Conservation (phyloP, 202 grass and related monocot genomes). For the Dendrocalamus latiflorus region DNA sequence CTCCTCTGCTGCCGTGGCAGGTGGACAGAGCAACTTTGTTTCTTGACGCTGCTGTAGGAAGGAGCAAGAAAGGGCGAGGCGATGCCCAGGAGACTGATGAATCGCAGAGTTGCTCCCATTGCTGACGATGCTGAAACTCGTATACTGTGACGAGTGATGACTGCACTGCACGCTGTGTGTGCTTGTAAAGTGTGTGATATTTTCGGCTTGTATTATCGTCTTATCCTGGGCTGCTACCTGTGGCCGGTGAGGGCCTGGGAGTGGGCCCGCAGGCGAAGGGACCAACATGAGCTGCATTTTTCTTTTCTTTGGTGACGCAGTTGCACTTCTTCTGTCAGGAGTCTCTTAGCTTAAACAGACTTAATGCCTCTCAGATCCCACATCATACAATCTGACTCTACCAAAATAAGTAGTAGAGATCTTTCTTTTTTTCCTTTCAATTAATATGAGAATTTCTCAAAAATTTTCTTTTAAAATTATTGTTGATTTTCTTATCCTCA, state of each 20-base stretch:
- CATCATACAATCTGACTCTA: too few species aligned
- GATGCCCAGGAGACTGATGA: slow-evolving; percentile 17
- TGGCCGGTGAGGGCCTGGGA: not conserved
- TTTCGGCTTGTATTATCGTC: slow-evolving; percentile 9
- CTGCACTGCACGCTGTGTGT: not conserved
- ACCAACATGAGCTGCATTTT: not conserved
- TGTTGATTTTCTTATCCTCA: too few species aligned
- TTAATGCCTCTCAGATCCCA: too few species aligned
- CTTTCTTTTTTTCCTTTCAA: too few species aligned
- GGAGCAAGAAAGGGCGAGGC: not conserved
- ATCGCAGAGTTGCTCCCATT: slow-evolving; percentile 25
- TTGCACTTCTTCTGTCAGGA: too few species aligned
- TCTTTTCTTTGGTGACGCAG: too few species aligned
- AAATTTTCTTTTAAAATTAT: too few species aligned
- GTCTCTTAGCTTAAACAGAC: too few species aligned
- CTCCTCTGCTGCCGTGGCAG: slow-evolving; percentile 12
- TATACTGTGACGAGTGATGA: not conserved
- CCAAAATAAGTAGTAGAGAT: too few species aligned
- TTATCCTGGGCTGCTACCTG: slow-evolving; percentile 24
- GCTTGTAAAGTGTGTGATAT: not conserved
- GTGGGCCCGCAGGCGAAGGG: not conserved
- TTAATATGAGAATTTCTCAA: too few species aligned
- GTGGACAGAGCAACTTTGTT: slow-evolving; percentile 9
- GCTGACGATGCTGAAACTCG: not conserved
- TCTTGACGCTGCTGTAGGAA: not conserved